Base-by-base conservation (phyloP, 2,329 filamentous ascomycete species). In the Amylocarpus encephaloides region DNA sequence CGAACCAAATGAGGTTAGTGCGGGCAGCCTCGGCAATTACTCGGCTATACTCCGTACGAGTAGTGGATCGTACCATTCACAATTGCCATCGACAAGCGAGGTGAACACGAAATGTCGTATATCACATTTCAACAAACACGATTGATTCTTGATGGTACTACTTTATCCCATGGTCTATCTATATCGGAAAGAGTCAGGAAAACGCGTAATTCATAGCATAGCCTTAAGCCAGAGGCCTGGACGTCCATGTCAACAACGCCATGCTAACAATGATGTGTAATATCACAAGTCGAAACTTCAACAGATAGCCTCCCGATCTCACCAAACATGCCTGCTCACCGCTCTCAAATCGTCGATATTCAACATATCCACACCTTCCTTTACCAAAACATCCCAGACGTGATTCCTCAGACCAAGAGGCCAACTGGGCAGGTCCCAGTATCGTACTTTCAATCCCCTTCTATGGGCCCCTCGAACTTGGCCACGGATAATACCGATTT, bases 341-440 rank as follows among this genome's bases (percentile, higher is more conserved):
- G 68, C 74, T 49, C 68, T 66, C 49, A 85, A 62, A 61, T 84
- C 77, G 64, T 85, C 82, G 5, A 78, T 77, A 62, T 82, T 84
- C 46, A 85, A 59, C 40, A 83, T 65, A 61, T 82, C 80, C 3
- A 79, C 76, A 0, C 78, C 80, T 55, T 80, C 77, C n/a, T 70
- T 64, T 10, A 78, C 62, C 32, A 85, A 59, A 1, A 73, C 66
- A 46, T 73, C 68, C 80, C 81, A 84, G 7, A 84, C 67, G 44
- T 71, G 69, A 60, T 83, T 76, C 43, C 80, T 69, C 35, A 75
- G 59, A 15, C 69, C 68, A 6, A 77, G 59, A 1, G 80, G 80
- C 79, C 79, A 83, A 13, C 64, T 64, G 0, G 81, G 81, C 9
- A 77, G 66, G 19, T 76, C 75, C 81, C 81, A 85, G 59, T 83